Evolutionary conservation across 202 grass and related monocot genomes (phyloP).

Genomic region (Hordeum pubiflorum): DNA sequence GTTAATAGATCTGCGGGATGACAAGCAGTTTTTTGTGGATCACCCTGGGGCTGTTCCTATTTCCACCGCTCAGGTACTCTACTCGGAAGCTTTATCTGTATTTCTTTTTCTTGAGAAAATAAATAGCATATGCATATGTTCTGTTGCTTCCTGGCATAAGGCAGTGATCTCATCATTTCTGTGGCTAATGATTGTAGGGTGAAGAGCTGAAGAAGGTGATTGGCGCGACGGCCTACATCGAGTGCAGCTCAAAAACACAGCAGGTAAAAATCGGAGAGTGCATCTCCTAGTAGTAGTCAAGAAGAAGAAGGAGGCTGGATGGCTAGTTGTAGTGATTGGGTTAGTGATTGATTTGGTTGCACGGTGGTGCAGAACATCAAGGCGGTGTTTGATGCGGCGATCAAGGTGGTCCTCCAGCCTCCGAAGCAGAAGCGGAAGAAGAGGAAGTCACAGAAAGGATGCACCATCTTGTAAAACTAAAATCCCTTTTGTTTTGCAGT

Average conservation of each 20-base stretch:
- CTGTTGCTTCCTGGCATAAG: neutral
- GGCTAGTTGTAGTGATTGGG: neutral
- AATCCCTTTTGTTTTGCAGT: neutral
- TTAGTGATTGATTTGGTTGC: neutral
- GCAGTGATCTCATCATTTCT: neutral
- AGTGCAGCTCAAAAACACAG: constrained; percentile 85
- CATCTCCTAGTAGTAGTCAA: too few relatives aligned
- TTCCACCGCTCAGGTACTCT: constrained; percentile 51
- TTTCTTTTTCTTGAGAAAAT: neutral
- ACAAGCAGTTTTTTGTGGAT: constrained; percentile 67
- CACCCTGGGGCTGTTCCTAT: constrained; percentile 76
- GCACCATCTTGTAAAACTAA: constrained; percentile 48
- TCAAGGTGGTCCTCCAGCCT: constrained; percentile 76
- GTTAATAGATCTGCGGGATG: constrained; percentile 65
- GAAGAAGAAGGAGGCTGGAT: too few relatives aligned
- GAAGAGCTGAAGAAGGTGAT: constrained; percentile 78
- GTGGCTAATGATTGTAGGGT: constrained; percentile 38
- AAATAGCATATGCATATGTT: neutral
- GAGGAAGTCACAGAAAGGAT: constrained; percentile 55
- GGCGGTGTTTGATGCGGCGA: constrained; percentile 70
- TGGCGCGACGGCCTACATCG: constrained; percentile 63
- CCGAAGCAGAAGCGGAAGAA: constrained; percentile 71
- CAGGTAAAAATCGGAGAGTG: constrained; percentile 31
- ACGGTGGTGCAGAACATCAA: constrained; percentile 61
- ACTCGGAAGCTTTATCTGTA: neutral